Conservation (phyloP, 305 asterid genomes). For the Fraxinus latifolia region DNA sequence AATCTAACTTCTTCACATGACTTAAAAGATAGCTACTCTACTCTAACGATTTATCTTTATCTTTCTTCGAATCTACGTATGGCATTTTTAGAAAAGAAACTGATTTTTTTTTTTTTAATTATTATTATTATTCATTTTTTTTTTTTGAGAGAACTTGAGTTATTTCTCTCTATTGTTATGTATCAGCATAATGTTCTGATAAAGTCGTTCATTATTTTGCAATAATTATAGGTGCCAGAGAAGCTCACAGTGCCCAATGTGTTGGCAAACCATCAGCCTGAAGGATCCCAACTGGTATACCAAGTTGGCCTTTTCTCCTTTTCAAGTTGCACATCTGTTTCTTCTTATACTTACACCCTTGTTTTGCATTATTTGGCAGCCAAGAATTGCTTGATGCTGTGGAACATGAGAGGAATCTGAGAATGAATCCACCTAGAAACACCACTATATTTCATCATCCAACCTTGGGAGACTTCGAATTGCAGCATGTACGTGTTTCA, state of each 20-base stretch:
- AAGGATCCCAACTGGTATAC: slow-evolving; percentile 79
- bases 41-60: not conserved
- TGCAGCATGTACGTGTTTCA: slow-evolving; percentile 67
- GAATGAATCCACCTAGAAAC: slow-evolving; percentile 80
- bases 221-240: slow-evolving; percentile 69
- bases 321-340: not conserved
- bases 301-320: not conserved
- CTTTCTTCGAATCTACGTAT: not conserved
- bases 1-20: not conserved
- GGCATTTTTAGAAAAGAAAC: not conserved
- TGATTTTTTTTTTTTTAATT: not conserved
- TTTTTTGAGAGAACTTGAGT: not conserved
- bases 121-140: not conserved
- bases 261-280: slow-evolving; percentile 82
- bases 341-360: not conserved
- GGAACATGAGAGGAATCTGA: slow-evolving; percentile 74
- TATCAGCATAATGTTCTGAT: not conserved
- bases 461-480: slow-evolving; percentile 84
- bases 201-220: not conserved
- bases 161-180: not conserved
- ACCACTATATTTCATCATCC: slow-evolving; percentile 91
- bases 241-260: slow-evolving; percentile 94
- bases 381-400: slow-evolving; percentile 93
- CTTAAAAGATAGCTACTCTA: not conserved
- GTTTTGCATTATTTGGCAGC: slow-evolving; percentile 42